These are phyloP conservation scores for Diaporthe australafricana DNA, from an alignment of 2,329 filamentous ascomycete species.

Conservation along the genomic window DNA sequence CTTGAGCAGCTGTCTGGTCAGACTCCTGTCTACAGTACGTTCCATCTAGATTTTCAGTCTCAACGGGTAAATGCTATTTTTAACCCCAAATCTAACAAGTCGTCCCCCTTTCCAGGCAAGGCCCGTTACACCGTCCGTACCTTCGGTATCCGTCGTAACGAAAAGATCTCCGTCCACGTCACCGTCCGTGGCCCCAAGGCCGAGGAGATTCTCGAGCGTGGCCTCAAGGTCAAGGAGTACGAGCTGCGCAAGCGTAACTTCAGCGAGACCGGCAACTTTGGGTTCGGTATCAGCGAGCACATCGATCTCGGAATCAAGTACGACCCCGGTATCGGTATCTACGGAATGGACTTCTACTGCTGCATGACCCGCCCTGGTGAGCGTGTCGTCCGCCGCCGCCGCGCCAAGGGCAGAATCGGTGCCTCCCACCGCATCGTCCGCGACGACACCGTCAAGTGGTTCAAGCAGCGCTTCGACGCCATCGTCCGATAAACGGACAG, in stretches of 20 bases:
- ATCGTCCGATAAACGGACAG: constrained; percentile 88
- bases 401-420: constrained; percentile 88
- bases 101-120: constrained; percentile 77
- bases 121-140: constrained; percentile 99
- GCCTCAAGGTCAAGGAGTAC: constrained; percentile 99
- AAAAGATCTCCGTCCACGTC: constrained; percentile 99
- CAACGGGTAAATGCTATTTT: neutral
- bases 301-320: constrained; percentile 99
- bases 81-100: neutral
- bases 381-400: constrained; percentile 95
- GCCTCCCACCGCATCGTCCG: constrained; percentile 93
- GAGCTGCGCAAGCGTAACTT: constrained; percentile 99
- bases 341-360: constrained; percentile 99
- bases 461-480: constrained; percentile 90
- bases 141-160: constrained; percentile 99
- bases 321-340: constrained; percentile 97
- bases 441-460: constrained; percentile 98
- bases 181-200: constrained; percentile 97
- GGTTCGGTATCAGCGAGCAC: constrained; percentile 99
- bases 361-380: constrained; percentile 99
- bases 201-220: constrained; percentile 99
- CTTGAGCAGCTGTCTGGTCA: constrained; percentile 99
- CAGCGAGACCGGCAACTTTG: constrained; percentile 99
- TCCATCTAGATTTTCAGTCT: neutral
- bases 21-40: constrained; percentile 98